A percentile compares a stretch with the other conserved stretches of the same genome.
phyloP scores from a whole-genome alignment of 2,329 filamentous ascomycete species.

The Thielaviopsis ethacetica region DNA sequence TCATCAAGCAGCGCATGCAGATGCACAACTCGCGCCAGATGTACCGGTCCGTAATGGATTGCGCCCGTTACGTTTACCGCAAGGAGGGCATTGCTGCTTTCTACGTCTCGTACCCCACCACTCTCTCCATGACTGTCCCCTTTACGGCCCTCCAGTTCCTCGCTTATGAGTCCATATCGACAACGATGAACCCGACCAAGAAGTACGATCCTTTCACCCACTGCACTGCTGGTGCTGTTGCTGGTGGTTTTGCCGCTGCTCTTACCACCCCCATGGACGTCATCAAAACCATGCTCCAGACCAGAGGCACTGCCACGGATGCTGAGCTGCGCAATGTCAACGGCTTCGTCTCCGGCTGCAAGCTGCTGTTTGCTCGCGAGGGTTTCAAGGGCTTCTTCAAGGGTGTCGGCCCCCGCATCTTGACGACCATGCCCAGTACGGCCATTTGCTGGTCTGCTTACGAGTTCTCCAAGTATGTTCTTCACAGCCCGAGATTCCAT shows the following conservation, averaged over 20 bases:
- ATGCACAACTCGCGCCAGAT: slow-evolving; percentile 78
- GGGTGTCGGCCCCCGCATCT: slow-evolving; percentile 74
- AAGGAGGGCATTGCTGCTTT: slow-evolving; percentile 82
- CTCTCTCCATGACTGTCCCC: slow-evolving; percentile 93
- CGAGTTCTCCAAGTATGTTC: slow-evolving; percentile 48
- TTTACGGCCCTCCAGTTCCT: slow-evolving; percentile 96
- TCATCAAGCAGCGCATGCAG: slow-evolving; percentile 99
- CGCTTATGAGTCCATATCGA: slow-evolving; percentile 92
- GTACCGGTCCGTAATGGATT: slow-evolving; percentile 76
- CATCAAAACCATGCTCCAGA: slow-evolving; percentile 95
- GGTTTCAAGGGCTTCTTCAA: slow-evolving; percentile 83
- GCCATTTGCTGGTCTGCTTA: slow-evolving; percentile 95
- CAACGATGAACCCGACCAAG: slow-evolving; percentile 72
- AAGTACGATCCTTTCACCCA: slow-evolving; percentile 87
- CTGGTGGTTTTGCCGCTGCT: slow-evolving; percentile 83
- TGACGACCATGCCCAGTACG: slow-evolving; percentile 96
- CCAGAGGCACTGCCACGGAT: slow-evolving; percentile 68
- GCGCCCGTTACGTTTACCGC: slow-evolving; percentile 73
- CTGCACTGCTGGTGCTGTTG: slow-evolving; percentile 79
- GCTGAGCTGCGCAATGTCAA: slow-evolving; percentile 71
- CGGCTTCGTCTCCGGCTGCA: slow-evolving; percentile 62
- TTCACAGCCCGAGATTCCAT: too few species aligned
- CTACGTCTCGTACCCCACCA: slow-evolving; percentile 97
- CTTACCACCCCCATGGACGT: slow-evolving; percentile 94
- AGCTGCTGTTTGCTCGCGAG: slow-evolving; percentile 68